phyloP scores from a whole-genome alignment of 1,139 yeast genomes.

The Suzukiozyma palmioleophila region DNA sequence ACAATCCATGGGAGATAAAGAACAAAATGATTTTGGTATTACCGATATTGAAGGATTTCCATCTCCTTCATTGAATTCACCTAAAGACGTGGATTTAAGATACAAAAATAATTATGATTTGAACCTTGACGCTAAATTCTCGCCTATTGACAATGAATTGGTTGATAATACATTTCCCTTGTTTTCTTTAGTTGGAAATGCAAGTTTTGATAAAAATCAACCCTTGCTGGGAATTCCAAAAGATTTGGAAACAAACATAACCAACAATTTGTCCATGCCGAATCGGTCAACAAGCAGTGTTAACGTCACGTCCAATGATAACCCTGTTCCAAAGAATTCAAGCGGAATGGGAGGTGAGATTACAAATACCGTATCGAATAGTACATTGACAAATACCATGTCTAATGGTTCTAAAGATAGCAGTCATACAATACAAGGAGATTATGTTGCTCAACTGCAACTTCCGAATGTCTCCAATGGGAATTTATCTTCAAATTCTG shows the following conservation, averaged over 20 bases:
- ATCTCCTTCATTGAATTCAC: not conserved
- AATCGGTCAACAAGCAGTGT: not conserved
- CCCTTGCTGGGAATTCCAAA: slow-evolving; percentile 32
- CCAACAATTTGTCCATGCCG: not conserved
- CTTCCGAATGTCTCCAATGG: too few species aligned
- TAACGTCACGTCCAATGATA: not conserved
- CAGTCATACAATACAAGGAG: too few species aligned
- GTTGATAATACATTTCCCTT: slow-evolving; percentile 43
- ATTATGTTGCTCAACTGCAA: too few species aligned
- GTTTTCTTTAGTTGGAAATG: slow-evolving; percentile 48
- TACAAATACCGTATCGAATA: not conserved
- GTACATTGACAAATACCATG: slow-evolving; percentile 1
- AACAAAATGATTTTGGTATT: not conserved
- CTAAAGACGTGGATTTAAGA: not conserved
- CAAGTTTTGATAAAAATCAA: slow-evolving; percentile 32
- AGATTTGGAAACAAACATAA: slow-evolving; percentile 1
- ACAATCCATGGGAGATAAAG: not conserved
- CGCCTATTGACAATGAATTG: slow-evolving; percentile 12
- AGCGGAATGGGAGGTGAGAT: not conserved
- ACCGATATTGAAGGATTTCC: not conserved
- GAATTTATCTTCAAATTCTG: not conserved
- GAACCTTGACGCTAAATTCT: slow-evolving; percentile 6
- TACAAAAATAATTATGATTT: slow-evolving; percentile 3
- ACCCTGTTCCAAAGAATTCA: not conserved
- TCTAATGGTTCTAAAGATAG: not conserved